Evolutionary conservation across 805 yeast genomes (phyloP).

Genomic region (Ogataea populi-albae): DNA sequence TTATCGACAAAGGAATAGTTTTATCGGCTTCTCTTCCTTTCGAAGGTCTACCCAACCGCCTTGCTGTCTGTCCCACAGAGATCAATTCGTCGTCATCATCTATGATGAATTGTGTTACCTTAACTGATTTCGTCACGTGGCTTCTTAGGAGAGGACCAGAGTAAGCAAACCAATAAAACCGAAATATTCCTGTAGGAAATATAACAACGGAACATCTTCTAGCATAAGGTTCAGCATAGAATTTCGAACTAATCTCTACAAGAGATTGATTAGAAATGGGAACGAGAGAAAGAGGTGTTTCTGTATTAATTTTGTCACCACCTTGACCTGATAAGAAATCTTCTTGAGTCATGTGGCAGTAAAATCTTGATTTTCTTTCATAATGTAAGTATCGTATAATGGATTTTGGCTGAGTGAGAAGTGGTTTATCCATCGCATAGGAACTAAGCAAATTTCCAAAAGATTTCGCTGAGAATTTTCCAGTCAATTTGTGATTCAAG

Average conservation of each 20-base stretch:
- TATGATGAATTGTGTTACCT: slow-evolving; percentile 5
- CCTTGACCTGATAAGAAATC: slow-evolving; percentile 36
- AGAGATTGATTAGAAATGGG: slow-evolving; percentile 6
- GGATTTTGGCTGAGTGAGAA: slow-evolving; percentile 13
- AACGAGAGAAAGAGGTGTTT: slow-evolving; percentile 3
- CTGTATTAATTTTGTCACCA: slow-evolving; percentile 7
- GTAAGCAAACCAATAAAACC: slow-evolving; percentile 18
- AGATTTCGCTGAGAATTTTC: slow-evolving; percentile 45
- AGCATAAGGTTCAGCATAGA: slow-evolving; percentile 8
- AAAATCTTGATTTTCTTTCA: slow-evolving; percentile 71
- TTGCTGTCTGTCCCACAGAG: slow-evolving; percentile 4
- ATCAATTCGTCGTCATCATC: slow-evolving; percentile 10
- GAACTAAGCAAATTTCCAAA: slow-evolving; percentile 12
- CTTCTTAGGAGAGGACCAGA: slow-evolving; percentile 12
- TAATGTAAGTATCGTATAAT: slow-evolving; percentile 66
- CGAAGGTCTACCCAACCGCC: slow-evolving; percentile 6
- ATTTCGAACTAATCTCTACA: slow-evolving; percentile 16
- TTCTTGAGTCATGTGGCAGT: slow-evolving; percentile 54
- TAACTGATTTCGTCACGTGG: slow-evolving; percentile 5
- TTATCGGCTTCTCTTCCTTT: background rate
- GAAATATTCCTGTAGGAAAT: slow-evolving; percentile 7
- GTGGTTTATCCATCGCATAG: slow-evolving; percentile 21
- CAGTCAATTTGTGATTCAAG: slow-evolving; percentile 48
- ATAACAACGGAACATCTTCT: slow-evolving; percentile 9
- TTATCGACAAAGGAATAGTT: background rate